A percentile compares a stretch with the other conserved stretches of the same genome.
Evolutionary conservation across 768 basidiomycete genomes (phyloP).

Genomic region (Mycena crocata): DNA sequence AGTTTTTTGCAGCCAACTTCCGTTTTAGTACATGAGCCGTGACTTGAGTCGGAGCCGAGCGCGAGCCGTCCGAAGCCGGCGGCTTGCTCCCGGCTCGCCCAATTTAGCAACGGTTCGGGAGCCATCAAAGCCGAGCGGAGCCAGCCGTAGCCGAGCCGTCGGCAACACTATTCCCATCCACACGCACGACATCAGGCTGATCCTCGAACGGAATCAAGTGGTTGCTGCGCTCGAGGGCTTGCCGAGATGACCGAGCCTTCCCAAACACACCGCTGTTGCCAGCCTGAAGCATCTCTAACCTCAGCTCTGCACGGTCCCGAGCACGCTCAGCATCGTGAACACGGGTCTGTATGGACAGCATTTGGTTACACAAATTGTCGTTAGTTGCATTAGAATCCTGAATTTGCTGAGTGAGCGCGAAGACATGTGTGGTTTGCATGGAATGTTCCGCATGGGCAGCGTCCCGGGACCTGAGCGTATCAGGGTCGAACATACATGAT

Average conservation of each 20-base stretch:
- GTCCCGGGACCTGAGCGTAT: neutral
- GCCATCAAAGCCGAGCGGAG: constrained; percentile 12
- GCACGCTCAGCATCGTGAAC: neutral
- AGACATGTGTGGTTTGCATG: neutral
- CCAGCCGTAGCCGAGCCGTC: constrained; percentile 12
- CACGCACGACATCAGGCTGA: too few species aligned
- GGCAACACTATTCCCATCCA: constrained; percentile 10
- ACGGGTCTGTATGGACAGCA: neutral
- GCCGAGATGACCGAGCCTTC: too few species aligned
- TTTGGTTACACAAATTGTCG: neutral
- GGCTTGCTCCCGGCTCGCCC: neutral
- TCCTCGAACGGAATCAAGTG: too few species aligned
- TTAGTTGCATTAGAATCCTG: neutral
- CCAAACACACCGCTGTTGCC: too few species aligned
- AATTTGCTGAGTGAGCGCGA: neutral
- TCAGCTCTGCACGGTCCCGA: neutral
- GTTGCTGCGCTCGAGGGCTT: too few species aligned
- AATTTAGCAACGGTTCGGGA: neutral
- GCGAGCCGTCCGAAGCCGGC: constrained; percentile 5
- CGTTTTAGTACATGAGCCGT: neutral
- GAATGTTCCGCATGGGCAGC: neutral
- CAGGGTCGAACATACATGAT: neutral
- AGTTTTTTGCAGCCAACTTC: too few species aligned
- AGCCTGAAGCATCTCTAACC: too few species aligned
- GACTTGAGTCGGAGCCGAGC: constrained; percentile 6